Conservation (phyloP, 306 rosid species). For the Casuarina equisetifolia region DNA sequence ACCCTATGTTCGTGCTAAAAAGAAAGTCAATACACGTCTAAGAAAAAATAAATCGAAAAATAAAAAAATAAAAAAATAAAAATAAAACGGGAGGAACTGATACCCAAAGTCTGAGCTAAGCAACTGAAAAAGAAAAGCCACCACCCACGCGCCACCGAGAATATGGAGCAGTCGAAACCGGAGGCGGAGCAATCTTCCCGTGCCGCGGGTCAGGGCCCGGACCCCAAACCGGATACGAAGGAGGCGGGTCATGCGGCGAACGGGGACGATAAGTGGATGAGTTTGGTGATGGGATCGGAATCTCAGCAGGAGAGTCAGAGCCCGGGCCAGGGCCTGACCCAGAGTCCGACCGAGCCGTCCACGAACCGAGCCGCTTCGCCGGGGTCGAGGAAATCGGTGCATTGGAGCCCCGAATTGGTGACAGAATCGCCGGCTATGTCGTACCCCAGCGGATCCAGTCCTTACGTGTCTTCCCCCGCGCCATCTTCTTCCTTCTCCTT, state of each 20-base stretch:
- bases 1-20: slow-evolving; percentile 27
- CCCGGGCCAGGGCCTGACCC: slow-evolving; percentile 14
- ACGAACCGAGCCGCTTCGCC: slow-evolving; percentile 20
- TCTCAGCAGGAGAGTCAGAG: slow-evolving; percentile 15
- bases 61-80: background rate
- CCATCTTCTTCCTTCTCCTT: slow-evolving; percentile 42
- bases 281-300: slow-evolving; percentile 42
- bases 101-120: too few species aligned
- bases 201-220: background rate
- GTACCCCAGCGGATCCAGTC: slow-evolving; percentile 42
- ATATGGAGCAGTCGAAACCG: slow-evolving; percentile 54
- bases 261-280: slow-evolving; percentile 34
- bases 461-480: slow-evolving; percentile 29
- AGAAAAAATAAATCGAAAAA: background rate
- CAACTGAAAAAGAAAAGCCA: slow-evolving; percentile 11
- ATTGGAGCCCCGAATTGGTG: slow-evolving; percentile 81
- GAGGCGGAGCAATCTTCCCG: slow-evolving; percentile 23
- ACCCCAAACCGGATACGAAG: slow-evolving; percentile 24
- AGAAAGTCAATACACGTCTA: background rate
- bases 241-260: slow-evolving; percentile 20
- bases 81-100: too few species aligned
- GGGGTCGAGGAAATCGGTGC: slow-evolving; percentile 69
- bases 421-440: slow-evolving; percentile 52
- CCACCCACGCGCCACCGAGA: slow-evolving; percentile 23
- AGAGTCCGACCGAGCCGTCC: slow-evolving; percentile 21